phyloP scores from a whole-genome alignment of 1,139 yeast species.

The Debaryomyces subglobosus region DNA sequence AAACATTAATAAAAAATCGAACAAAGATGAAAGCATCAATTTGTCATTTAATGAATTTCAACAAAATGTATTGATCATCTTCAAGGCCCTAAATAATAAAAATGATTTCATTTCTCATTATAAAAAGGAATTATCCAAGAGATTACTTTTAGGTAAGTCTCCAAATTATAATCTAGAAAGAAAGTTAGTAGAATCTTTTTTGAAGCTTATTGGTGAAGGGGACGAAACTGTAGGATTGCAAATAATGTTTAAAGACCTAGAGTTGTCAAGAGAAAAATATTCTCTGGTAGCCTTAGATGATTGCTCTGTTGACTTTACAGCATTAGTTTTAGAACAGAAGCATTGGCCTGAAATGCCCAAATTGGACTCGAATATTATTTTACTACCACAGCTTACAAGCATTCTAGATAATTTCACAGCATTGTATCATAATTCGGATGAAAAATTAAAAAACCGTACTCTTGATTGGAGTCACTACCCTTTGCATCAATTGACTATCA shows the following conservation, averaged over 20 bases:
- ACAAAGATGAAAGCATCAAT: slow-evolving; percentile 10
- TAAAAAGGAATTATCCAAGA: slow-evolving; percentile 40
- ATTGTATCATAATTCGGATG: slow-evolving; percentile 21
- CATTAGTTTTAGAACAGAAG: slow-evolving; percentile 37
- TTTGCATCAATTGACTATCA: slow-evolving; percentile 38
- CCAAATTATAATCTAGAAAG: slow-evolving; percentile 27
- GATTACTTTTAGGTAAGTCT: slow-evolving; percentile 34
- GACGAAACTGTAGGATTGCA: slow-evolving; percentile 33
- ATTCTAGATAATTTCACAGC: slow-evolving; percentile 20
- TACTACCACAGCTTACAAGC: slow-evolving; percentile 20
- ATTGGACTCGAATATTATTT: slow-evolving; percentile 20
- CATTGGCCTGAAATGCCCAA: slow-evolving; percentile 49
- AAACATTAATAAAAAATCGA: slow-evolving; percentile 12
- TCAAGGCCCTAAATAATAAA: slow-evolving; percentile 41
- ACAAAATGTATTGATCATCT: slow-evolving; percentile 27
- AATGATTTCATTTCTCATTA: slow-evolving; percentile 34
- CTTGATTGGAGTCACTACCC: slow-evolving; percentile 36
- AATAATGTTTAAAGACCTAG: slow-evolving; percentile 40
- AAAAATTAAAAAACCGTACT: slow-evolving; percentile 24
- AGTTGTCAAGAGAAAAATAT: slow-evolving; percentile 22
- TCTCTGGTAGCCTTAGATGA: slow-evolving; percentile 14
- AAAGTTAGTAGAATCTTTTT: slow-evolving; percentile 27
- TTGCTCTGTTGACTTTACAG: slow-evolving; percentile 29
- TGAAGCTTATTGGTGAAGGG: slow-evolving; percentile 35
- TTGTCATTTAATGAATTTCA: slow-evolving; percentile 23